These are phyloP conservation scores for Starmerella bombi DNA, from an alignment of 805 yeast genomes.

Conservation along the genomic window DNA sequence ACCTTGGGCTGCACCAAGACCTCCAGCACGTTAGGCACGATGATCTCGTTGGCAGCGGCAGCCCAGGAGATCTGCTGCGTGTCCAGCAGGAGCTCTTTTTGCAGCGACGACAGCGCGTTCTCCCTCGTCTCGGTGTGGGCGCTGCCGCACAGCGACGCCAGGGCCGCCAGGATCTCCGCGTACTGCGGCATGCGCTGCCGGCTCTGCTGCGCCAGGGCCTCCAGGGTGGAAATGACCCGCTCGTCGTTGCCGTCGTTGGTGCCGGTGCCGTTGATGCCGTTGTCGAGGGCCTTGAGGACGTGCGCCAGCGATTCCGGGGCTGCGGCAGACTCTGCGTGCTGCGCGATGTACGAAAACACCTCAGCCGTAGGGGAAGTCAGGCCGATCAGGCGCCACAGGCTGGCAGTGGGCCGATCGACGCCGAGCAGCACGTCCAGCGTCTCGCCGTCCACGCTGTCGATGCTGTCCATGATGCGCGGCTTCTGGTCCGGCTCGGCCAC, in stretches of 20 bases:
- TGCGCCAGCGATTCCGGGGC: background rate
- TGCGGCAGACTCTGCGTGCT: background rate
- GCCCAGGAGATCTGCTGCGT: constrained; percentile 25
- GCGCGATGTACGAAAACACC: constrained; percentile 2
- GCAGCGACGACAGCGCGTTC: constrained; percentile 30
- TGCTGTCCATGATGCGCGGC: background rate
- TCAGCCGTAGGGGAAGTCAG: constrained; percentile 2
- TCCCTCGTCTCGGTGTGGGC: constrained; percentile 15
- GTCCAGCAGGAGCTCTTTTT: constrained; percentile 37
- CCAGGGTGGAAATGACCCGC: constrained; percentile 2
- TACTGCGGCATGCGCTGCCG: constrained; percentile 5
- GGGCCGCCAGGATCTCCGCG: constrained; percentile 1
- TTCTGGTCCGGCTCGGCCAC: constrained; percentile 3
- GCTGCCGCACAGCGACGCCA: constrained; percentile 9
- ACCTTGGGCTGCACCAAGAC: constrained; percentile 56
- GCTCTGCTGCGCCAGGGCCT: constrained; percentile 4
- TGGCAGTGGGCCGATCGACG: constrained; percentile 6
- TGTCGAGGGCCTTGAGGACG: constrained; percentile 1
- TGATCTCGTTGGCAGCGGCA: constrained; percentile 52
- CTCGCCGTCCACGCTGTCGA: constrained; percentile 4
- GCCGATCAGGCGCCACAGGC: constrained; percentile 10
- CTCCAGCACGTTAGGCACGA: constrained; percentile 52
- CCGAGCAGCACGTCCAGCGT: constrained; percentile 3
- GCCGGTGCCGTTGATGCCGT: background rate
- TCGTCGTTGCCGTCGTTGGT: background rate